Base-by-base conservation (phyloP, 305 asterid species). In the Ajuga reptans region DNA sequence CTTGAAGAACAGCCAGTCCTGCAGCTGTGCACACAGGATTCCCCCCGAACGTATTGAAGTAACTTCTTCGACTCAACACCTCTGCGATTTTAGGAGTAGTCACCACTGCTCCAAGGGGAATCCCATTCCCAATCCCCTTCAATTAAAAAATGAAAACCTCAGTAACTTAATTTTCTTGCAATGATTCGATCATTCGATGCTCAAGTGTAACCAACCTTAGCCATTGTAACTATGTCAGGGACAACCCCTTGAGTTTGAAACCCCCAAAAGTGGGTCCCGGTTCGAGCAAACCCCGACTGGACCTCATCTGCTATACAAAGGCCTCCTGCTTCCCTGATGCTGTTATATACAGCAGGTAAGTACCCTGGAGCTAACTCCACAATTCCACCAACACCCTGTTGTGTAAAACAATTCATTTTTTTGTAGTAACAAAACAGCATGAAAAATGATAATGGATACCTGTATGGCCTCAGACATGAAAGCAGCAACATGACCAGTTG, bases 221-320 rank as follows among this genome's bases (percentile, higher is more conserved):
- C 93, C 93, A 84, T 85, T n/a, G 91, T 89, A 15, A 89, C 91
- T 29, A 85, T 88, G 63, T 86, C 91, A 9, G 92, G 89, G 66
- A 86, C 87, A 9, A 86, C 85, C 0, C 84, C 92, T 27, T 89
- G 93, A 42, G 71, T 29, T 60, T 89, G 77, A 37, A 86, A 86
- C 43, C 89, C 92, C 93, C 96, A 85, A 51, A 84, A 84, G 47
- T 90, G 82, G 84, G 76, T 84, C 21, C 96, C 97, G 0, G 78
- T 82, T 29, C 96, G 88, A 69, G 85, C 95, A 71, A 84, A 87
- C 39, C 96, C 96, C 4, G 86, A 75, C 60, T 90, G 97, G 45
- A 90, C 92, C 83, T 90, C 97, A 43, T 90, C 97, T 0, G 96
- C 87, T 9, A 90, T 88, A 74, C 95, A 88, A 45, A 85, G 69